Percentiles rank a stretch among this genome's conserved stretches.
These are phyloP conservation scores for Maudiozyma pseudohumilis DNA, from an alignment of 805 yeast species.

Conservation along the genomic window DNA sequence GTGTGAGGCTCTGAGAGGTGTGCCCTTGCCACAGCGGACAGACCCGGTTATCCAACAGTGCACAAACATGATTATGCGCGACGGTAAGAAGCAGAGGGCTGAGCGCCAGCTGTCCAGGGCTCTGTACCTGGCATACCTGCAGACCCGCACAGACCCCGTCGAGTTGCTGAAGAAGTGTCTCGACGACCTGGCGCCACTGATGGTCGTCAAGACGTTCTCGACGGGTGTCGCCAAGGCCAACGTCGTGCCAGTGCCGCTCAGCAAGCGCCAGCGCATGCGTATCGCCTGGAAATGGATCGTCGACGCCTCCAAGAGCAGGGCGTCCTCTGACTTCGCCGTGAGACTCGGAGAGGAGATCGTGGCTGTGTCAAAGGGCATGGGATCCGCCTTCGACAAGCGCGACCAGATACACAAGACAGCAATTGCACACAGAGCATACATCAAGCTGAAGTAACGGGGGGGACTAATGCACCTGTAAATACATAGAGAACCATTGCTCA, in stretches of 20 bases:
- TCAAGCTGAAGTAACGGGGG: constrained; percentile 35
- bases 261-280: constrained; percentile 72
- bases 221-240: constrained; percentile 81
- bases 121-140: constrained; percentile 50
- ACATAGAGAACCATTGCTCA: no score
- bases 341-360: constrained; percentile 85
- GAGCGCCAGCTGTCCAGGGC: constrained; percentile 66
- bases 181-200: constrained; percentile 77
- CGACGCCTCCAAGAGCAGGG: constrained; percentile 73
- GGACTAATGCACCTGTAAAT: no score
- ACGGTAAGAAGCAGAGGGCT: constrained; percentile 80
- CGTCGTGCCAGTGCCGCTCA: constrained; percentile 74
- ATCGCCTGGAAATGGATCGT: constrained; percentile 86
- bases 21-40: constrained; percentile 48
- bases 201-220: constrained; percentile 62
- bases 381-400: constrained; percentile 77
- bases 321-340: constrained; percentile 72
- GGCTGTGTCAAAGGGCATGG: constrained; percentile 64
- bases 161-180: constrained; percentile 60
- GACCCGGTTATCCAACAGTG: constrained; percentile 72
- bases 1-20: constrained; percentile 37
- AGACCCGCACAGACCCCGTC: constrained; percentile 73
- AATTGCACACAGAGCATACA: constrained; percentile 77
- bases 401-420: constrained; percentile 78
- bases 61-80: constrained; percentile 82